Evolutionary conservation across 2,329 filamentous ascomycete genomes (phyloP).

Genomic region (Aspergillus proliferans): DNA sequence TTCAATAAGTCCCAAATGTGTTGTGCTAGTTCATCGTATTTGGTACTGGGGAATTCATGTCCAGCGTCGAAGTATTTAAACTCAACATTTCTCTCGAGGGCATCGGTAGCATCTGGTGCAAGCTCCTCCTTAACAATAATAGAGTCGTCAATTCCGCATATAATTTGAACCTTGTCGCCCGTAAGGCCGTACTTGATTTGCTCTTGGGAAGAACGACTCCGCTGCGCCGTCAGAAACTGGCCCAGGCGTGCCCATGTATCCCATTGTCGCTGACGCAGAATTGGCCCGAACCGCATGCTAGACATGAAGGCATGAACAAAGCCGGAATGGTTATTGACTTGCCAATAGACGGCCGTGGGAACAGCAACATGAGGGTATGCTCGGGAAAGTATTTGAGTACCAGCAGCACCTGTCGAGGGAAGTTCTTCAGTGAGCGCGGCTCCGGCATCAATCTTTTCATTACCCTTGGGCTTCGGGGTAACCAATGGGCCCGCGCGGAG

Average conservation of each 20-base stretch:
- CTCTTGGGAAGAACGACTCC: conserved; percentile 18
- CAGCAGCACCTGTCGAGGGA: conserved; percentile 24
- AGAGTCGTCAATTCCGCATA: conserved; percentile 61
- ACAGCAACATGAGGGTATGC: conserved; percentile 51
- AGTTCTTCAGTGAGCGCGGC: conserved; percentile 39
- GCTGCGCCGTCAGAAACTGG: conserved; percentile 41
- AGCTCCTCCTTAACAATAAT: conserved; percentile 63
- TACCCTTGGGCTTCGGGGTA: conserved; percentile 22
- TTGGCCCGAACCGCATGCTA: conserved; percentile 63
- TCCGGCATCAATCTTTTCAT: conserved; percentile 32
- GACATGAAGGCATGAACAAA: conserved; percentile 67
- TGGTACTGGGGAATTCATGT: conserved; percentile 64
- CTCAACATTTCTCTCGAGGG: conserved; percentile 55
- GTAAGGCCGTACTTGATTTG: conserved; percentile 28
- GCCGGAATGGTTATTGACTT: conserved; percentile 59
- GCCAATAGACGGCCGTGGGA: conserved; percentile 61
- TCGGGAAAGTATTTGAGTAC: conserved; percentile 47
- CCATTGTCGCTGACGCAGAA: conserved; percentile 53
- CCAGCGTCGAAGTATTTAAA: conserved; percentile 56
- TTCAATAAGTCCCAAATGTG: conserved; percentile 38
- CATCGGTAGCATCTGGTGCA: conserved; percentile 52
- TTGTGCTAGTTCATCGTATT: conserved; percentile 53
- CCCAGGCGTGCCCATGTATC: conserved; percentile 57
- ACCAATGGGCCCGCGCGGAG: conserved; percentile 41
- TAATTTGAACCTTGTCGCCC: conserved; percentile 52